Conservation (phyloP, 2,329 filamentous ascomycete genomes). For the Alternaria metachromatica region DNA sequence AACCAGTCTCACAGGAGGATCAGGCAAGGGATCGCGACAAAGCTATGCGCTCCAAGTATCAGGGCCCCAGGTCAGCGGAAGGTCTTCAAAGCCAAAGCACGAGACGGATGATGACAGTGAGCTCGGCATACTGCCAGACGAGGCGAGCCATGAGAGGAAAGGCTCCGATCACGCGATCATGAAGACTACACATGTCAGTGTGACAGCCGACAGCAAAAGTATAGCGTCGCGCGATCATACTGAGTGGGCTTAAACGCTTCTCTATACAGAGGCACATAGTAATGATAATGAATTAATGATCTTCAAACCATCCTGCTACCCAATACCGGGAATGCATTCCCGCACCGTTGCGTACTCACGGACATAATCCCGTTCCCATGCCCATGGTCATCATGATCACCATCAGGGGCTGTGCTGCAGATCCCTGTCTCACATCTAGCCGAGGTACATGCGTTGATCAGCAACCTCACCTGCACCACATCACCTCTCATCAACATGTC, state of each 20-base stretch:
- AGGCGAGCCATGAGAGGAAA: not conserved
- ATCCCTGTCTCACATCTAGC: not conserved
- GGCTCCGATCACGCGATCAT: conserved; percentile 12
- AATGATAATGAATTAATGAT: conserved; percentile 3
- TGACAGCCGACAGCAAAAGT: conserved; percentile 15
- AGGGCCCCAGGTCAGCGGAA: conserved; percentile 11
- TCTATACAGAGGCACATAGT: not conserved
- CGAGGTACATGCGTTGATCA: conserved; percentile 4
- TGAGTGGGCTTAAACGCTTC: conserved; percentile 18
- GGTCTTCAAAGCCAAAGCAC: conserved; percentile 5
- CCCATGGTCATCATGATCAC: not conserved
- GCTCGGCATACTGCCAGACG: conserved; percentile 21
- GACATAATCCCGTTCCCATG: not conserved
- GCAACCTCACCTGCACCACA: not conserved
- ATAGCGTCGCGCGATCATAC: conserved; percentile 7
- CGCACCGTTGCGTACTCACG: not conserved
- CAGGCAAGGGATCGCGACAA: conserved; percentile 18
- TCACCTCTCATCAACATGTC: conserved; percentile 16
- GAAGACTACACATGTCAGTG: conserved; percentile 24
- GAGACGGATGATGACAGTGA: conserved; percentile 27
- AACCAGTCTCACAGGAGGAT: conserved; percentile 20
- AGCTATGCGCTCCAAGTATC: conserved; percentile 25
- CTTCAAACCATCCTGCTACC: not conserved
- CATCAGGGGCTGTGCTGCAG: not conserved
- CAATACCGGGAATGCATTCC: not conserved